A percentile compares a stretch with the other conserved stretches of the same genome.
Conservation (phyloP, 1,284 basidiomycete genomes). For the Boletellus deceptivus region DNA sequence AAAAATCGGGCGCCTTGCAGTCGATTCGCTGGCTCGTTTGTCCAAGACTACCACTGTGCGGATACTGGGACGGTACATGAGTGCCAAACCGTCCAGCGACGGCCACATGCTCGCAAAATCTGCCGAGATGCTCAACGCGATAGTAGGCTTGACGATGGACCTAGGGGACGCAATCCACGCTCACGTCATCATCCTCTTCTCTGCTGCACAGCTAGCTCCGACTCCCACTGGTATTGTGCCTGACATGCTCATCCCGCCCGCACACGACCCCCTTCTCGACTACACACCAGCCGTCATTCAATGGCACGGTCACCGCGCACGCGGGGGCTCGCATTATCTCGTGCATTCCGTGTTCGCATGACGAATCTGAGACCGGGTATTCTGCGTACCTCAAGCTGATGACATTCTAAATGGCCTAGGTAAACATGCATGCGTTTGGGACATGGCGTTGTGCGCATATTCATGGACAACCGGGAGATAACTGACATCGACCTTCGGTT, state of each 20-base stretch:
- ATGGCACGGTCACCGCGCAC: conserved; percentile 65
- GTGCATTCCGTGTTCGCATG: too few species aligned
- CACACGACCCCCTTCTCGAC: conserved; percentile 72
- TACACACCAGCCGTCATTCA: conserved; percentile 70
- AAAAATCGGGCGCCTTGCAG: too few species aligned
- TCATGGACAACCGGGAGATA: too few species aligned
- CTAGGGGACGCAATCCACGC: too few species aligned
- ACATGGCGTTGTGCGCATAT: too few species aligned
- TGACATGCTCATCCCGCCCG: conserved; percentile 62
- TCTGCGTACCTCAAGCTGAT: too few species aligned
- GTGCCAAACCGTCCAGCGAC: conserved; percentile 19
- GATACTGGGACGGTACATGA: conserved; percentile 10
- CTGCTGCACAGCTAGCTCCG: neutral
- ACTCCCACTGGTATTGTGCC: neutral
- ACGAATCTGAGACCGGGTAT: too few species aligned
- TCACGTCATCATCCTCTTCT: neutral
- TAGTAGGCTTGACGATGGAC: conserved; percentile 20
- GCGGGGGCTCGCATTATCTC: too few species aligned
- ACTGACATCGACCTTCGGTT: too few species aligned
- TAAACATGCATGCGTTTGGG: too few species aligned
- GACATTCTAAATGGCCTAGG: too few species aligned
- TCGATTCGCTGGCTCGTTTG: too few species aligned
- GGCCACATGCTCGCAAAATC: conserved; percentile 23
- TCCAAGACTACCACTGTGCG: neutral
- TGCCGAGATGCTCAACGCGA: conserved; percentile 18